These are phyloP conservation scores for Beauveria australis DNA, from an alignment of 2,329 filamentous ascomycete species.

Conservation along the genomic window DNA sequence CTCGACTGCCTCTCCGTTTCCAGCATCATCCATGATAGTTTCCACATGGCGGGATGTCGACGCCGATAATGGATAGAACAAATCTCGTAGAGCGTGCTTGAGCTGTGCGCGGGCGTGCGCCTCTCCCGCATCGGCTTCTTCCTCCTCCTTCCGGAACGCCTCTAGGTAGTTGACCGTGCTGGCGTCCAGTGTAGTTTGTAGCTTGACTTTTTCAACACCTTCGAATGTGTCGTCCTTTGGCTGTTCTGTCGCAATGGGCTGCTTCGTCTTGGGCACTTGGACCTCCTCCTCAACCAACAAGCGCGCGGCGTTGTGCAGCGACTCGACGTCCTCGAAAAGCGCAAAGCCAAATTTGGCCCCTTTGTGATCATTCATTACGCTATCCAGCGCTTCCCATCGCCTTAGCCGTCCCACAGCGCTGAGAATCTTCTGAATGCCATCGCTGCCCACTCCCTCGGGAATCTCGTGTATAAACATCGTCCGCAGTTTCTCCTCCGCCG, in stretches of 20 bases:
- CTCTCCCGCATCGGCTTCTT: conserved; percentile 58
- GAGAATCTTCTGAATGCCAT: conserved; percentile 70
- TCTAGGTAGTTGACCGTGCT: conserved; percentile 79
- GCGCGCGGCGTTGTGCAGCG: conserved; percentile 75
- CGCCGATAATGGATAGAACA: conserved; percentile 58
- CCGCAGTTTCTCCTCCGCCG: conserved; percentile 80
- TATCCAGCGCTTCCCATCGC: conserved; percentile 73
- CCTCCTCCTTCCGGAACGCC: conserved; percentile 58
- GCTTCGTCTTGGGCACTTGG: conserved; percentile 72
- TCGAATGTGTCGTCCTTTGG: conserved; percentile 39
- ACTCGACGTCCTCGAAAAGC: conserved; percentile 87
- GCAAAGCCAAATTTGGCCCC: conserved; percentile 88
- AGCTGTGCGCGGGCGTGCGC: conserved; percentile 63
- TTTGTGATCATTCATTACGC: conserved; percentile 58
- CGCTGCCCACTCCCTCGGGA: conserved; percentile 65
- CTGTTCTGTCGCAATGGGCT: conserved; percentile 41
- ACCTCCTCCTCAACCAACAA: conserved; percentile 76
- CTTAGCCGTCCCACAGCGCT: conserved; percentile 68
- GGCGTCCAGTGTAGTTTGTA: conserved; percentile 72
- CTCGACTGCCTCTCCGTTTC: conserved; percentile 60
- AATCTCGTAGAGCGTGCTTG: conserved; percentile 56
- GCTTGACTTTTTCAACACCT: conserved; percentile 58
- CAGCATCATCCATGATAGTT: conserved; percentile 57
- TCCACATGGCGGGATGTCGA: conserved; percentile 57
- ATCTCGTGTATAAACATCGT: conserved; percentile 88